A percentile compares a stretch with the other conserved stretches of the same genome.
Conservation (phyloP, 176 grass and related monocot species). For the Oryza glaberrima region DNA sequence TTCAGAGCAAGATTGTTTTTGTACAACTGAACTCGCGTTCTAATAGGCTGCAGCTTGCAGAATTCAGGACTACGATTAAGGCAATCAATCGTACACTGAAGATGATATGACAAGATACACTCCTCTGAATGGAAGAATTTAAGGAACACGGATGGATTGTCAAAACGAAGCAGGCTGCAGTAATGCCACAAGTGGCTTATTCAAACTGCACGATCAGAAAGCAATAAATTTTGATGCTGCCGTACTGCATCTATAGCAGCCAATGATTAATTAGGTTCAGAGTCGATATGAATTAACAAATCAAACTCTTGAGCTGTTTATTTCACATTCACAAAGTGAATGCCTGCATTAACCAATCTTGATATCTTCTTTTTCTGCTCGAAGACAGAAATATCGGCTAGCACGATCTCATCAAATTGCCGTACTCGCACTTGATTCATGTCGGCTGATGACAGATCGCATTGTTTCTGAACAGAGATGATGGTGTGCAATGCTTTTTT, state of each 20-base stretch:
- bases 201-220: slow-evolving; percentile 35
- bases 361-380: neutral
- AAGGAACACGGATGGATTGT: slow-evolving; percentile 24
- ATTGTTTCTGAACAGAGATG: neutral
- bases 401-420: slow-evolving; percentile 10
- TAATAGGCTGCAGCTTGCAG: slow-evolving; percentile 5
- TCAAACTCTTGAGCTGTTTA: neutral
- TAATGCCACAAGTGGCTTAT: slow-evolving; percentile 17
- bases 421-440: slow-evolving; percentile 16
- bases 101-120: neutral
- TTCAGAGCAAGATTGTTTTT: neutral
- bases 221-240: slow-evolving; percentile 14
- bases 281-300: neutral
- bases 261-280: neutral
- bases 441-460: slow-evolving; percentile 4
- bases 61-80: slow-evolving; percentile 28
- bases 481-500: slow-evolving; percentile 7
- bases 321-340: neutral
- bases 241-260: neutral
- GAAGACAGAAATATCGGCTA: neutral
- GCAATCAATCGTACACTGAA: neutral
- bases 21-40: neutral
- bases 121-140: neutral
- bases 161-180: neutral
- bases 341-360: neutral